Conservation (phyloP, 805 yeast genomes). For the Nakazawaea wyomingensis region DNA sequence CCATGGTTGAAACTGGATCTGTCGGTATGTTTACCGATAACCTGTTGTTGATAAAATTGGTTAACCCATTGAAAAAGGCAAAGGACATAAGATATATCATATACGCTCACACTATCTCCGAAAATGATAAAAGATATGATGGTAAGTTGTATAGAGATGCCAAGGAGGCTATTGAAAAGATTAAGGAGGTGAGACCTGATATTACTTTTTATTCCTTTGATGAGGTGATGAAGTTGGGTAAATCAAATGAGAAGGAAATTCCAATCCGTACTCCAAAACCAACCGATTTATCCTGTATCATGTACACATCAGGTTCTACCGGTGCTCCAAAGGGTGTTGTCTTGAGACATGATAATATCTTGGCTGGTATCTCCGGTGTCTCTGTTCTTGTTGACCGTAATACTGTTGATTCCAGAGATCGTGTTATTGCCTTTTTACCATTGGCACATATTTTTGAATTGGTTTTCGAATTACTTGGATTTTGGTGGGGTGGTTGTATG, state of each 20-base stretch:
- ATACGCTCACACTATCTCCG: slow-evolving; percentile 57
- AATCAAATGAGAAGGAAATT: slow-evolving; percentile 35
- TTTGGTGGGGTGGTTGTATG: slow-evolving; percentile 85
- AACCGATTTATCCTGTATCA: slow-evolving; percentile 63
- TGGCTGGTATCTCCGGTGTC: slow-evolving; percentile 87
- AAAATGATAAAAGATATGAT: slow-evolving; percentile 54
- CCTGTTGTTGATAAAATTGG: slow-evolving; percentile 56
- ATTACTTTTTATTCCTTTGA: slow-evolving; percentile 58
- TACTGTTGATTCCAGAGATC: slow-evolving; percentile 51
- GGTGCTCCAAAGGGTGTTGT: slow-evolving; percentile 86
- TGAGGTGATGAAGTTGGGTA: slow-evolving; percentile 65
- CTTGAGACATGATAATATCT: slow-evolving; percentile 56
- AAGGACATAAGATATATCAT: slow-evolving; percentile 60
- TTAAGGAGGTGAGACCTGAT: slow-evolving; percentile 70
- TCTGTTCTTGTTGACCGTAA: slow-evolving; percentile 52
- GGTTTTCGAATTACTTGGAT: slow-evolving; percentile 71
- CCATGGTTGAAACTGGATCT: slow-evolving; percentile 77
- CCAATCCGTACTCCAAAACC: slow-evolving; percentile 44
- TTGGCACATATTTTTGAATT: slow-evolving; percentile 95
- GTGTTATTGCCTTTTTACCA: slow-evolving; percentile 84
- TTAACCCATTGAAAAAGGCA: slow-evolving; percentile 68
- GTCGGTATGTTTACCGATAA: slow-evolving; percentile 82
- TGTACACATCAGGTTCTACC: slow-evolving; percentile 86
- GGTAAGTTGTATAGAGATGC: slow-evolving; percentile 60
- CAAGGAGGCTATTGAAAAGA: slow-evolving; percentile 49